Percentiles rank a stretch among this genome's conserved stretches.
phyloP scores from a whole-genome alignment of 768 basidiomycete genomes.

The Pleurotus platypus region DNA sequence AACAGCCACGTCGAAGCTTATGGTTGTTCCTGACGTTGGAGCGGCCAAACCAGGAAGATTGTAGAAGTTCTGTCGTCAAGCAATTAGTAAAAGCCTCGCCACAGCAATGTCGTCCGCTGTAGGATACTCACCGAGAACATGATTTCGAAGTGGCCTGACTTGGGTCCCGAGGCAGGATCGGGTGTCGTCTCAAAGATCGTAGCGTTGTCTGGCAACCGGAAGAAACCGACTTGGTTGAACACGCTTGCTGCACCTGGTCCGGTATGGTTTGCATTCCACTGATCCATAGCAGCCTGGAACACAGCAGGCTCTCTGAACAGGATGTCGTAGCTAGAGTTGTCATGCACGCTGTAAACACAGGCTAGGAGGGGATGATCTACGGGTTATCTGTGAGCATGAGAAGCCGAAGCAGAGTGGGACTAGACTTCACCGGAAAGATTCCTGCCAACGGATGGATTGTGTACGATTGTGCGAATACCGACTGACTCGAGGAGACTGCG shows the following conservation, averaged over 20 bases:
- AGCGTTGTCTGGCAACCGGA: slow-evolving; percentile 22
- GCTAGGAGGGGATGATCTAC: slow-evolving; percentile 15
- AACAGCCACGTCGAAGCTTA: background rate
- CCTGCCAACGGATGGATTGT: slow-evolving; percentile 19
- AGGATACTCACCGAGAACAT: slow-evolving; percentile 21
- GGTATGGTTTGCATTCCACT: slow-evolving; percentile 16
- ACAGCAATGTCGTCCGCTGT: background rate
- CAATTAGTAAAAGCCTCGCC: background rate
- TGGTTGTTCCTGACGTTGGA: background rate
- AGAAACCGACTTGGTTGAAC: slow-evolving; percentile 14
- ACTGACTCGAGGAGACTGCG: background rate
- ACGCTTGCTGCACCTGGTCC: slow-evolving; percentile 14
- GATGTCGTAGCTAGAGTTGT: slow-evolving; percentile 12
- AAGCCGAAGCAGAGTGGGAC: too few species aligned
- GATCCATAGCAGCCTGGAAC: slow-evolving; percentile 9
- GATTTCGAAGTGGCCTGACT: slow-evolving; percentile 30
- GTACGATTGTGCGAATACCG: slow-evolving; percentile 12
- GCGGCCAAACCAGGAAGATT: background rate
- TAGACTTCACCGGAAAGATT: slow-evolving; percentile 15
- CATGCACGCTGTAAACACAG: slow-evolving; percentile 2
- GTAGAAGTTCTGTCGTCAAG: background rate
- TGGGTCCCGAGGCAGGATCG: slow-evolving; percentile 33
- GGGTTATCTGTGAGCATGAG: background rate
- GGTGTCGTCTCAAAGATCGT: slow-evolving; percentile 22
- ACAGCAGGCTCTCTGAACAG: slow-evolving; percentile 11